Base-by-base conservation (phyloP, 176 grass and related monocot species). In the Oryza officinalis region DNA sequence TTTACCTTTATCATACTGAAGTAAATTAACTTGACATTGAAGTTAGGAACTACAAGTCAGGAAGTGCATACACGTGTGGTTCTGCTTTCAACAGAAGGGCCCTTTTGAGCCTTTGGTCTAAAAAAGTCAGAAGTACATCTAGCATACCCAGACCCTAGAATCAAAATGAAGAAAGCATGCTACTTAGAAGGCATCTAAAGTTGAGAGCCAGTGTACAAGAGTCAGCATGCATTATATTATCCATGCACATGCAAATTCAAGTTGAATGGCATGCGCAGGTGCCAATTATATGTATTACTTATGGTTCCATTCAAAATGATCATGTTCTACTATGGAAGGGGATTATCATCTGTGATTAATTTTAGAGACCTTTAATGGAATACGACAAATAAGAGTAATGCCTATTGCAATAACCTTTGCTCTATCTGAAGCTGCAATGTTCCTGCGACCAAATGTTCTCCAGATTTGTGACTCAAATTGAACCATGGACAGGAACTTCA, bases 381-480 rank as follows among this genome's bases (percentile, higher is more conserved):
- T 22, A 54, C 6, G 2, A 38, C 1, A 18, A 69, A 82, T 71
- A 31, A 43, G 23, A 66, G 52, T n/a, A 73, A 5, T 54, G 50
- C 18, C 50, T 32, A 22, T 20, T 63, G 57, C 43, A 22, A 38
- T 71, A 76, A 93, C 91, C 91, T 91, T 89, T 97, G 67, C 83
- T 87, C 89, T 85, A 22, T 97, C 94, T 18, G 35, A 38, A 9
- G 47, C 37, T 59, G 72, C 33, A 50, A 90, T 40, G 75, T 8
- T 47, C 32, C 83, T 22, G 2, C 13, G 12, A 10, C 90, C 90
- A 80, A 94, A 75, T 80, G 45, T 77, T 17, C 72, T 43, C 85
- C 80, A 97, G 27, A 97, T 89, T 35, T 76, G 57, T 14, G 22
- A 68, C 74, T 97, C 94, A 20, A 92, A 97, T 6, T 3, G 30